Evolutionary conservation across 2,329 filamentous ascomycete species (phyloP), one percentile per base, ranked within the genome.

Genomic region (Trichophyton verrucosum): DNA sequence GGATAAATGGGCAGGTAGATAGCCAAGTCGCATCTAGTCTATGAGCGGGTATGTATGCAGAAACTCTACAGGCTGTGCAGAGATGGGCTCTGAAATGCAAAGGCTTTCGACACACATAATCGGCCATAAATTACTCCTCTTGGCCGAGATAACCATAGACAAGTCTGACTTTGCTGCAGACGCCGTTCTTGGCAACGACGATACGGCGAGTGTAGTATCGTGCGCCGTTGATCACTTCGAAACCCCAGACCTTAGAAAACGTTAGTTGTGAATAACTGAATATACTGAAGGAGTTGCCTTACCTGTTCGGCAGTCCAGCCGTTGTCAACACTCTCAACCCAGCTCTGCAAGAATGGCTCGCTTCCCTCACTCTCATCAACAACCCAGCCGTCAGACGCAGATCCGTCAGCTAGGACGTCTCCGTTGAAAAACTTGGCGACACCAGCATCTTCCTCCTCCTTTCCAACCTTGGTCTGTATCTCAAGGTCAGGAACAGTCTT

Each of bases 381-480:
- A 15, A 83, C 68, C 81, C 86, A 91, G 33, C 81, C 82, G 57
- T 78, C 73, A 64, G 77, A 78, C 60, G 86, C 77, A 61, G 75
- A 82, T 3, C 78, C 81, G 67, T 86, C 82, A n/a, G 76, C 71
- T 27, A 77, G 66, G 44, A 69, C 68, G 65, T 77, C 73, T 0
- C 73, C 76, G 20, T 64, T 67, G 60, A 78, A 62, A 65, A 77
- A 78, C 61, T 68, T 69, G 42, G 63, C 63, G 13, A 76, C 69
- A 59, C 67, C 67, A 13, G 68, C 70, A 60, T 78, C 74, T 49
- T 74, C 72, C 3, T 71, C 68, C 11, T 73, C 64, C 11, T 75
- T 73, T 47, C 67, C 69, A 56, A 73, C 66, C 62, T 76, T 75
- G 47, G 72, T 73, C 63, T 71, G 64, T 58, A 76, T 58, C 3